Evolutionary conservation across 805 yeast species (phyloP).

Genomic region (Teunomyces funiuensis): DNA sequence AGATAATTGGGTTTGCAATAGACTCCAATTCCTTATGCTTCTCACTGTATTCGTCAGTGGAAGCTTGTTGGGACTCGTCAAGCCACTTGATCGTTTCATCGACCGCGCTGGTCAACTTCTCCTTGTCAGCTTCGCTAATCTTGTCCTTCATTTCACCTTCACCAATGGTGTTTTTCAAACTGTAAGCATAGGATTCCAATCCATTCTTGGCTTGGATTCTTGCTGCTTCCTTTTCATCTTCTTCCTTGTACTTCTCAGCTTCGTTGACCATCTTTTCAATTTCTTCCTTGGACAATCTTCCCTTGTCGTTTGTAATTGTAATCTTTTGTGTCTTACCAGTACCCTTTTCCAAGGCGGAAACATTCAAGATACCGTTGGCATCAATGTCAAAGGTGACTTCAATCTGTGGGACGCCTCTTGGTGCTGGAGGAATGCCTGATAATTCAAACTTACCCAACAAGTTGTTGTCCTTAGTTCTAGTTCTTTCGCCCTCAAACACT

Average conservation of each 20-base stretch:
- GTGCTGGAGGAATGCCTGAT: conserved; percentile 86
- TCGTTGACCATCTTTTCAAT: conserved; percentile 97
- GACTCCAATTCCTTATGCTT: conserved; percentile 41
- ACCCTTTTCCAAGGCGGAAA: conserved; percentile 87
- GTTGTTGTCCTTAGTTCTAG: conserved; percentile 91
- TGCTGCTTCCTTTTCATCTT: conserved; percentile 78
- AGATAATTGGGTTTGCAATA: conserved; percentile 40
- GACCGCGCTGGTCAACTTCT: conserved; percentile 53
- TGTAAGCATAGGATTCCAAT: conserved; percentile 85
- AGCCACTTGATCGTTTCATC: conserved; percentile 43
- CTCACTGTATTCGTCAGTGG: conserved; percentile 42
- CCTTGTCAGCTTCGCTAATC: conserved; percentile 40
- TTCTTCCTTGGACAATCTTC: conserved; percentile 89
- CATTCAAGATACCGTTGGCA: conserved; percentile 85
- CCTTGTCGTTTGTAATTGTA: conserved; percentile 91
- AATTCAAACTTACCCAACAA: conserved; percentile 83
- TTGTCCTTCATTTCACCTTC: conserved; percentile 47
- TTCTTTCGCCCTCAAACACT: conserved; percentile 96
- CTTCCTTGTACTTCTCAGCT: conserved; percentile 92
- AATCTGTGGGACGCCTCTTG: conserved; percentile 89
- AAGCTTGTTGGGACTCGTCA: conserved; percentile 38
- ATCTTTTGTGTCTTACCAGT: conserved; percentile 90
- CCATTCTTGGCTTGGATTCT: conserved; percentile 87
- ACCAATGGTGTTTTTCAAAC: conserved; percentile 67
- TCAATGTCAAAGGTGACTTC: conserved; percentile 88